Conservation (phyloP, 768 basidiomycete species). For the Cyathus striatus region DNA sequence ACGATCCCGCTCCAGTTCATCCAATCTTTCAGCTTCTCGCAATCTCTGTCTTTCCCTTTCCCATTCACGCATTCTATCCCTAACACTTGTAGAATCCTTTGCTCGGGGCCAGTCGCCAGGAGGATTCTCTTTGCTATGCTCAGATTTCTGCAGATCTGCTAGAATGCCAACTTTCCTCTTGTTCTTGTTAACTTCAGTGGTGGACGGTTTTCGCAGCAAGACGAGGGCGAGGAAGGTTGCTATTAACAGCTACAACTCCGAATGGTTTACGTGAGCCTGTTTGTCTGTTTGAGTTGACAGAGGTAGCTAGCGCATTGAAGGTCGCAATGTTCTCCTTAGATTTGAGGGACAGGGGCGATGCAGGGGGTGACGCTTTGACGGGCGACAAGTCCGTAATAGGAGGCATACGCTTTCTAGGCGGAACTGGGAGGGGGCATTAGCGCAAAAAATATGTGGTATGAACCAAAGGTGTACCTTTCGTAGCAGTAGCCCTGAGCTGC, state of each 20-base stretch:
- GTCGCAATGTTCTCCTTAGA: conserved; percentile 35
- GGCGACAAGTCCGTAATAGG: conserved; percentile 39
- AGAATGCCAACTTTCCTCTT: conserved; percentile 25
- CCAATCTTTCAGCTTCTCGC: conserved; percentile 60
- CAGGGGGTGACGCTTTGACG: conserved; percentile 48
- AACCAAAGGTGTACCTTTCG: conserved; percentile 30
- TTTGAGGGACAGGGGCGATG: conserved; percentile 26
- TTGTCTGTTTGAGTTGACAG: conserved; percentile 4
- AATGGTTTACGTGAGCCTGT: conserved; percentile 3
- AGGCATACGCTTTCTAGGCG: conserved; percentile 32
- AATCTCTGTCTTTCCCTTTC: conserved; percentile 66
- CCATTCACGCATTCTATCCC: conserved; percentile 70
- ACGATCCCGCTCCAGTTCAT: conserved; percentile 50
- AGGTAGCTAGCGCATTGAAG: conserved; percentile 18
- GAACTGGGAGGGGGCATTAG: conserved; percentile 13
- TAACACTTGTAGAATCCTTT: conserved; percentile 40
- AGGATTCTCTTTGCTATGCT: conserved; percentile 15
- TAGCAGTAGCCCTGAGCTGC: conserved; percentile 34
- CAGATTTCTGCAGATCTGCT: conserved; percentile 33
- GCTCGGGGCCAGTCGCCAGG: no score
- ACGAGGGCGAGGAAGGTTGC: conserved; percentile 2
- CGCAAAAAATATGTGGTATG: not conserved
- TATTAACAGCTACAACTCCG: conserved; percentile 2
- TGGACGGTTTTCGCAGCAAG: conserved; percentile 6
- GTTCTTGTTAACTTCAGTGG: conserved; percentile 9